Percentiles rank a stretch among this genome's conserved stretches.
Conservation (phyloP, 2,329 filamentous ascomycete genomes). For the Coniochaeta hoffmannii region DNA sequence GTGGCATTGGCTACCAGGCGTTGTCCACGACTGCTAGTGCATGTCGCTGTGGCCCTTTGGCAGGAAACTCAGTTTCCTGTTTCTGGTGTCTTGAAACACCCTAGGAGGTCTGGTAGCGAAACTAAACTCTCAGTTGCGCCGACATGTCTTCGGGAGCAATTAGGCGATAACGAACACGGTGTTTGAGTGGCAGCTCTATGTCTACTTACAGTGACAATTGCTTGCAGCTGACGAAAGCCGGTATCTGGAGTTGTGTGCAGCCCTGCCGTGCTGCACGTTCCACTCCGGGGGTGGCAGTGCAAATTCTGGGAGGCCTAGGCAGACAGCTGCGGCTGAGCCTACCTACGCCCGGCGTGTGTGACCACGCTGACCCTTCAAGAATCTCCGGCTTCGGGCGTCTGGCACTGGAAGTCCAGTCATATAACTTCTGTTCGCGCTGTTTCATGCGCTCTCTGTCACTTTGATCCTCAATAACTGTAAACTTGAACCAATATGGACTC, state of each 20-base stretch:
- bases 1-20: too few species aligned
- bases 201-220: too few species aligned
- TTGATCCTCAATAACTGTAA: background rate
- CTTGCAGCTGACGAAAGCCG: background rate
- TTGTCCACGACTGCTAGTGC: too few species aligned
- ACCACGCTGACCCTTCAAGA: background rate
- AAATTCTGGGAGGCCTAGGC: background rate
- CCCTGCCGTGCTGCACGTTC: background rate
- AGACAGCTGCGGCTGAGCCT: background rate
- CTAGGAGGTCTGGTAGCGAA: too few species aligned
- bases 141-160: too few species aligned
- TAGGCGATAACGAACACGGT: too few species aligned
- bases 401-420: background rate
- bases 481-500: background rate
- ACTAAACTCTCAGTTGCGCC: too few species aligned
- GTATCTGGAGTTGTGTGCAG: background rate
- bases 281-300: background rate
- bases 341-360: background rate
- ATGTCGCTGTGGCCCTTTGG: too few species aligned
- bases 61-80: too few species aligned
- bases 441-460: background rate
- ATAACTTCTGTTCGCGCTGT: background rate
- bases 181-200: too few species aligned
- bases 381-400: background rate
- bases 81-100: too few species aligned